Conservation (phyloP, 129 eudicot genomes). For the Gnaphalium uliginosum region DNA sequence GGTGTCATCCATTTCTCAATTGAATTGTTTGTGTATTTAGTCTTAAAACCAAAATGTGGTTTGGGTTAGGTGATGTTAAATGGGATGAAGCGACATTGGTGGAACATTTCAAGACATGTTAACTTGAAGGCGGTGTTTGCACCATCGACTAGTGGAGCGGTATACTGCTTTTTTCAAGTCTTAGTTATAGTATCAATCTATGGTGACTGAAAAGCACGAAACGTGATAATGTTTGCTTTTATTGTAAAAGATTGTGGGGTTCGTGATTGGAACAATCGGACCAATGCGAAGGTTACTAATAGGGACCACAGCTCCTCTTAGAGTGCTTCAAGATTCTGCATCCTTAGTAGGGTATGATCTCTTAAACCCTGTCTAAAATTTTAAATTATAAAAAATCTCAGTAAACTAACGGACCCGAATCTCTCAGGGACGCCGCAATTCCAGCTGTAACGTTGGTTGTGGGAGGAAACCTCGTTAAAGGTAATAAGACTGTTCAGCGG, state of each 20-base stretch:
- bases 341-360: constrained; percentile 52
- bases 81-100: constrained; percentile 31
- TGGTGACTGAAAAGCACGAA: background rate
- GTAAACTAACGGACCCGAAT: background rate
- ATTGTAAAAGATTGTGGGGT: constrained; percentile 51
- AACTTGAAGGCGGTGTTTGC: constrained; percentile 65
- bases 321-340: constrained; percentile 49
- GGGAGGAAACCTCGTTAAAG: constrained; percentile 1
- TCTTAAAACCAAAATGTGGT: background rate
- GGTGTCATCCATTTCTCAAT: background rate
- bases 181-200: background rate
- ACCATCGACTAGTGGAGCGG: constrained; percentile 77
- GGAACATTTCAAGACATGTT: constrained; percentile 32
- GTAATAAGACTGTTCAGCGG: background rate
- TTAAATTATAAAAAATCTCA: no score
- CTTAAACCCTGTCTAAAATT: background rate
- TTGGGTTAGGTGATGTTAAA: constrained; percentile 25
- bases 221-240: background rate
- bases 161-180: constrained; percentile 25
- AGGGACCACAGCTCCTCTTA: constrained; percentile 58
- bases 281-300: constrained; percentile 46
- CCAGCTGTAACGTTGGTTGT: background rate
- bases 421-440: constrained; percentile 1
- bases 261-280: constrained; percentile 43
- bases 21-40: background rate